Evolutionary conservation across 768 basidiomycete genomes (phyloP), one percentile per base, ranked within the genome.

Genomic region (Podaxis rugospora): DNA sequence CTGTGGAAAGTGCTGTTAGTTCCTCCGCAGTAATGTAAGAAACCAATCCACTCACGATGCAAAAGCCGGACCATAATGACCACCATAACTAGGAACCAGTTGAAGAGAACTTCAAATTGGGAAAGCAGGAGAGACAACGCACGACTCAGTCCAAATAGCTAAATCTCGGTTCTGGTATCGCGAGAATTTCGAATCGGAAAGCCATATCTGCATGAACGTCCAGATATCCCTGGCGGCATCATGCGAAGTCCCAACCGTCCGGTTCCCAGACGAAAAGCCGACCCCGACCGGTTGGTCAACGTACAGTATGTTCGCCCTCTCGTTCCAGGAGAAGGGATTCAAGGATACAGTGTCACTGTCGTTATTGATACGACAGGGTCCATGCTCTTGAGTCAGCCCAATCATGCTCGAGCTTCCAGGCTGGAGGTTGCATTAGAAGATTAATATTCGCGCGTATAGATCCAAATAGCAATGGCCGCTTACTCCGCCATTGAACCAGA

Each of bases 331-430:
- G 64, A 70, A 79, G 0, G 82, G 80, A 65, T 87, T 87, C n/a
- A 75, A 65, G 1, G 72, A 71, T 32, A 86, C 80, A n/a, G 74
- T 69, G 4, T 71, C 74, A 62, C 76, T 80, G 67, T 84, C 81
- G 65, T 83, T 84, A 21, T 74, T 80, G 59, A 86, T 83, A 21
- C 80, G 75, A 70, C 92, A 93, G 1, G 92, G 92, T 3, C 91
- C 91, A 66, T 80, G 73, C 70, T 90, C 90, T 81, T 89, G 88
- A 62, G 90, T 79, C 14, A 90, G 75, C 2, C 88, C 90, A 1
- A 87, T 74, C 74, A 81, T 82, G 42, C 80, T 80, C 3, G 82
- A 82, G 65, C 78, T 78, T 40, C 83, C 83, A 25, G 84, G 84
- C 80, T 82, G 50, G 39, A 39, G 49, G n/a, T 5, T 44, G 18